These are phyloP conservation scores for Penicillium frequentans DNA, from an alignment of 2,329 filamentous ascomycete genomes.

Conservation along the genomic window DNA sequence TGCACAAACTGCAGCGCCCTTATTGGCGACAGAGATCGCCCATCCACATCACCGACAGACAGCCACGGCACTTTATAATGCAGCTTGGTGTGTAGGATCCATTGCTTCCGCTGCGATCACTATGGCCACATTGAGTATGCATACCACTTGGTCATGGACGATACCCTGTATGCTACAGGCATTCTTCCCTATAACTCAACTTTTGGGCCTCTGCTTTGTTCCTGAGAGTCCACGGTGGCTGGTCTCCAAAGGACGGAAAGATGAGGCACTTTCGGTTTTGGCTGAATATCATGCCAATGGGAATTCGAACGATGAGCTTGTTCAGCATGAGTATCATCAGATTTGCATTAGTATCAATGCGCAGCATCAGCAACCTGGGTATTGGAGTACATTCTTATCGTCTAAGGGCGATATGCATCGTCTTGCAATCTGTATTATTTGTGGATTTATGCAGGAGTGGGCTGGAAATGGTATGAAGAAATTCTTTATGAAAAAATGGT, in stretches of 20 bases:
- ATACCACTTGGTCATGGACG: conserved; percentile 51
- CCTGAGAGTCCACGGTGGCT: conserved; percentile 66
- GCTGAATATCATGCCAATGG: conserved; percentile 60
- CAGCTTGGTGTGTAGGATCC: conserved; percentile 25
- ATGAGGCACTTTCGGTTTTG: conserved; percentile 59
- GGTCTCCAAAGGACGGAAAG: conserved; percentile 57
- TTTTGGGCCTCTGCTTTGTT: conserved; percentile 53
- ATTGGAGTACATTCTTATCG: conserved; percentile 20
- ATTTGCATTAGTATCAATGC: conserved; percentile 26
- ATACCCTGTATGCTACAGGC: conserved; percentile 58
- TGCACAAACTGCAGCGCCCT: conserved; percentile 28
- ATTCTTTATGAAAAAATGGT: not conserved
- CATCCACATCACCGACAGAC: conserved; percentile 30
- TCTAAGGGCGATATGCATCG: conserved; percentile 21
- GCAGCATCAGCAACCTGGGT: conserved; percentile 12
- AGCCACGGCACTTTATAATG: conserved; percentile 32
- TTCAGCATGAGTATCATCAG: conserved; percentile 26
- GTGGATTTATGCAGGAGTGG: conserved; percentile 29
- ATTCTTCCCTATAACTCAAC: conserved; percentile 49
- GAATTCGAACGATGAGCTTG: conserved; percentile 28
- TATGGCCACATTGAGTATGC: conserved; percentile 17
- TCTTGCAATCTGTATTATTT: conserved; percentile 19
- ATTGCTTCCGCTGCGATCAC: conserved; percentile 18
- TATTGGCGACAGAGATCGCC: conserved; percentile 31
- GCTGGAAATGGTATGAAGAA: conserved; percentile 25